These are phyloP conservation scores for Mycena alexandri DNA, from an alignment of 768 basidiomycete genomes.

Conservation along the genomic window DNA sequence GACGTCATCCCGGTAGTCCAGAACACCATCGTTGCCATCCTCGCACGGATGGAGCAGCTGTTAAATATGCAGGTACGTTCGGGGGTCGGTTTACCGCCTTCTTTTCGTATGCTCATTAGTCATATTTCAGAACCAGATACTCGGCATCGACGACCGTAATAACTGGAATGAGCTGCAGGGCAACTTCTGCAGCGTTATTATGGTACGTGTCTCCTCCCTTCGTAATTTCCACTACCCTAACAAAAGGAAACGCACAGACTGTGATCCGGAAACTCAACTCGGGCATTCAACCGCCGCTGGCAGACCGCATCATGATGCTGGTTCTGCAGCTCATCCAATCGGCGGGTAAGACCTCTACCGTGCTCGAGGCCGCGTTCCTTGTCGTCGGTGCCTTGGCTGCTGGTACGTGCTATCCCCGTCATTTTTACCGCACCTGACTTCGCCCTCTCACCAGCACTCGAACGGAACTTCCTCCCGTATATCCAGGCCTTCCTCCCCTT, in stretches of 20 bases:
- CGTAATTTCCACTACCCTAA: neutral
- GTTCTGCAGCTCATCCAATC: slow-evolving; percentile 86
- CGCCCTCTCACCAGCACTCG: slow-evolving; percentile 66
- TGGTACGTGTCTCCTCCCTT: slow-evolving; percentile 62
- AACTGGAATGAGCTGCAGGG: slow-evolving; percentile 99
- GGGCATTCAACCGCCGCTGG: slow-evolving; percentile 89
- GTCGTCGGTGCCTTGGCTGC: slow-evolving; percentile 90
- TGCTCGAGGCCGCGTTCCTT: slow-evolving; percentile 96
- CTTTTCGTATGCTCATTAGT: slow-evolving; percentile 2
- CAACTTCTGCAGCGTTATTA: slow-evolving; percentile 92
- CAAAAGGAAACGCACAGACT: slow-evolving; percentile 1
- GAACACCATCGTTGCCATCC: slow-evolving; percentile 82
- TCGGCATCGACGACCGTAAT: slow-evolving; percentile 95
- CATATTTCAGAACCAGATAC: slow-evolving; percentile 84
- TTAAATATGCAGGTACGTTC: slow-evolving; percentile 80
- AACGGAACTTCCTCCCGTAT: slow-evolving; percentile 83
- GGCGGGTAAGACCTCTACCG: slow-evolving; percentile 92
- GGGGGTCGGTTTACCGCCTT: slow-evolving; percentile 2
- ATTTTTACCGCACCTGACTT: neutral
- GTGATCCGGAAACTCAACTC: slow-evolving; percentile 87
- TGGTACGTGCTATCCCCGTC: slow-evolving; percentile 54
- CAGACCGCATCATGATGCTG: slow-evolving; percentile 96
- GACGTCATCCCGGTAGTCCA: slow-evolving; percentile 88
- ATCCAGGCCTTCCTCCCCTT: slow-evolving; percentile 87
- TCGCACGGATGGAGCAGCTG: slow-evolving; percentile 93